Base-by-base conservation (phyloP, 768 basidiomycete species). In the Pleurotus tuber-regium region DNA sequence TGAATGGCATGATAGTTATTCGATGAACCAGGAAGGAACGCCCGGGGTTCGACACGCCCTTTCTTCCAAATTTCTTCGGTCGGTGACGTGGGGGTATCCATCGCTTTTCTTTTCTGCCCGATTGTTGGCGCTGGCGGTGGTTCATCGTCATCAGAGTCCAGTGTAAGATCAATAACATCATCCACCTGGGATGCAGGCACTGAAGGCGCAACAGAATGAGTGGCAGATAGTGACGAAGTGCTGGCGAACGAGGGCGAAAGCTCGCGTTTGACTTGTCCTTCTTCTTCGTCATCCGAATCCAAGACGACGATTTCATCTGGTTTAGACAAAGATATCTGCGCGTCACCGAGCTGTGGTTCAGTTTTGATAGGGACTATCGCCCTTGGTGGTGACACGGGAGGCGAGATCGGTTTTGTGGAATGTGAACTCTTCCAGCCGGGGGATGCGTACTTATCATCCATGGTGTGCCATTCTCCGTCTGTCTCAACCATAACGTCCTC, bases 401-500 rank as follows among this genome's bases (percentile, higher is more conserved):
- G 46, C 40, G 62, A 59, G 3, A 53, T 30, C 5, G 59, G 50
- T 3, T 61, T 54, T 16, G 66, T 65, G 10, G 79, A 73, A 64
- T 87, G 82, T 0, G 67, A 58, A 38, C 76, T 75, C 57, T 77
- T 81, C 93, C 94, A 97, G 25, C 66, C 70, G 1, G 71, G 59
- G 16, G 91, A 93, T 1, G 82, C 92, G 61, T 80, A 88, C 67
- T 88, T 92, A 71, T 88, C 79, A 68, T 98, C 93, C 14, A 80
- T 71, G 1, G 93, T 93, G 64, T 97, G 95, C 97, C 97, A 99
- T 64, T 95, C 87, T 1, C 93, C 95, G 63, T 96, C 86, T 4
- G 92, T 83, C 66, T 99, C 96, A 12, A 99, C 84, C 50, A 96
- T 78, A 21, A 99, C 93, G 57, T 97, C 91, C 43, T 99, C 97